Evolutionary conservation across 768 basidiomycete genomes (phyloP).

Genomic region (Macrolepiota albuminosa): DNA sequence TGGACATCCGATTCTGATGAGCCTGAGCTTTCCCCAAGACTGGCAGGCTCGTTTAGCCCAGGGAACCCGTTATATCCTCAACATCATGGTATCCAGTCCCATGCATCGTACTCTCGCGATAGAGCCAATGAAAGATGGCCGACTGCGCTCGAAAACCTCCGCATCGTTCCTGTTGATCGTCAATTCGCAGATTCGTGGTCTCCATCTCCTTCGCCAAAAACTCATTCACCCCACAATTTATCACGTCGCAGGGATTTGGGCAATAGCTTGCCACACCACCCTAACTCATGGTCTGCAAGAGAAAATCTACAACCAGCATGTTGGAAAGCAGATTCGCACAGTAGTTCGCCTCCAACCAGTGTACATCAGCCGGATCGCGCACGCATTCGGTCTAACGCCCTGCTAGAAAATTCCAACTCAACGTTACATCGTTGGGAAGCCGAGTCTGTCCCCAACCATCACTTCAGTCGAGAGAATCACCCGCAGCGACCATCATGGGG

Average conservation of each 20-base stretch:
- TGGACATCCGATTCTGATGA: constrained; percentile 27
- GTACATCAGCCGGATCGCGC: constrained; percentile 30
- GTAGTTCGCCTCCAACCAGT: constrained; percentile 15
- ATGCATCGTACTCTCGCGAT: constrained; percentile 24
- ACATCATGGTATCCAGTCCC: constrained; percentile 20
- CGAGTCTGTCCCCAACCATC: constrained; percentile 17
- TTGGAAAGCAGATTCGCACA: constrained; percentile 35
- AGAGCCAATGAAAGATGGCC: constrained; percentile 26
- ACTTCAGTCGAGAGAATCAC: constrained; percentile 26
- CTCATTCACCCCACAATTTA: constrained; percentile 20
- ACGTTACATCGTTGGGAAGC: constrained; percentile 27
- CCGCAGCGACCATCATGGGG: constrained; percentile 36
- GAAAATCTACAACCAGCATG: constrained; percentile 31
- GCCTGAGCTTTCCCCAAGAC: constrained; percentile 26
- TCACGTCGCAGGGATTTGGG: constrained; percentile 29
- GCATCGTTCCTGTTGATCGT: constrained; percentile 20
- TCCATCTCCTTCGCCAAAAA: constrained; percentile 19
- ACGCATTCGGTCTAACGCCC: constrained; percentile 31
- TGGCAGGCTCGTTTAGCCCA: constrained; percentile 29
- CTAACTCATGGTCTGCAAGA: constrained; percentile 32
- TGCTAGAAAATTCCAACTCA: constrained; percentile 27
- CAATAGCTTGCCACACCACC: constrained; percentile 17
- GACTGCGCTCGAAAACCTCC: constrained; percentile 22
- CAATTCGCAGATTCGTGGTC: constrained; percentile 21
- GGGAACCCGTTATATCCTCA: constrained; percentile 27